Evolutionary conservation across 768 basidiomycete species (phyloP).

Genomic region (Lactarius quietus): DNA sequence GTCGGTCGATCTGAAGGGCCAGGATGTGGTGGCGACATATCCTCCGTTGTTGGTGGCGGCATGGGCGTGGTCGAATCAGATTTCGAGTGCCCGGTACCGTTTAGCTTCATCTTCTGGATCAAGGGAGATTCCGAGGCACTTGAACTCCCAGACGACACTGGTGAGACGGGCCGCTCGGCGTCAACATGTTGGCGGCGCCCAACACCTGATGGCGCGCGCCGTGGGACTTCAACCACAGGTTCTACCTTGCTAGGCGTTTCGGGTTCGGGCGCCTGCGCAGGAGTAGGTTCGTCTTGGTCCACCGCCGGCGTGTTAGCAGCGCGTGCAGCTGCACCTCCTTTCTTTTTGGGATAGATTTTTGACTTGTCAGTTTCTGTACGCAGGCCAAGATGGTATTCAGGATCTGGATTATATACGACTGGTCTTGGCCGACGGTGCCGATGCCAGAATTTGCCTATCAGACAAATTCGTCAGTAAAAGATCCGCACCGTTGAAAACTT

Average conservation of each 20-base stretch:
- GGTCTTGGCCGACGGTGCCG: constrained; percentile 77
- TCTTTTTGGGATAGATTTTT: constrained; percentile 55
- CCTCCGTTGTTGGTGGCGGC: constrained; percentile 23
- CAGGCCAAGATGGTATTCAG: constrained; percentile 59
- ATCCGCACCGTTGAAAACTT: neutral
- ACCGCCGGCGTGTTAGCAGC: constrained; percentile 39
- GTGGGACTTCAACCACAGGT: constrained; percentile 34
- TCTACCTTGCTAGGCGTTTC: constrained; percentile 52
- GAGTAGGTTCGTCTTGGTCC: constrained; percentile 29
- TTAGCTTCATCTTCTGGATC: constrained; percentile 61
- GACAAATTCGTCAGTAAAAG: constrained; percentile 11
- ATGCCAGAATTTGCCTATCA: constrained; percentile 84
- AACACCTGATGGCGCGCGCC: constrained; percentile 6
- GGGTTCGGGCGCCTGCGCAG: constrained; percentile 39
- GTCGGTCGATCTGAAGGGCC: constrained; percentile 18
- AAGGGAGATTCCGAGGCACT: constrained; percentile 72
- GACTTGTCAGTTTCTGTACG: constrained; percentile 54
- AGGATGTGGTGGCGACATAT: constrained; percentile 16
- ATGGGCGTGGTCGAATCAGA: constrained; percentile 30
- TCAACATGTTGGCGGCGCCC: constrained; percentile 32
- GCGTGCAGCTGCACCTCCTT: constrained; percentile 50
- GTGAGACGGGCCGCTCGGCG: constrained; percentile 58
- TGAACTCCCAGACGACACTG: constrained; percentile 62
- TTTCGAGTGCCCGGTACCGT: constrained; percentile 43
- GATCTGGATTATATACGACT: constrained; percentile 74